Percentiles rank a stretch among this genome's conserved stretches.
Conservation (phyloP, 2,329 filamentous ascomycete genomes). For the Cryphonectria radicalis region DNA sequence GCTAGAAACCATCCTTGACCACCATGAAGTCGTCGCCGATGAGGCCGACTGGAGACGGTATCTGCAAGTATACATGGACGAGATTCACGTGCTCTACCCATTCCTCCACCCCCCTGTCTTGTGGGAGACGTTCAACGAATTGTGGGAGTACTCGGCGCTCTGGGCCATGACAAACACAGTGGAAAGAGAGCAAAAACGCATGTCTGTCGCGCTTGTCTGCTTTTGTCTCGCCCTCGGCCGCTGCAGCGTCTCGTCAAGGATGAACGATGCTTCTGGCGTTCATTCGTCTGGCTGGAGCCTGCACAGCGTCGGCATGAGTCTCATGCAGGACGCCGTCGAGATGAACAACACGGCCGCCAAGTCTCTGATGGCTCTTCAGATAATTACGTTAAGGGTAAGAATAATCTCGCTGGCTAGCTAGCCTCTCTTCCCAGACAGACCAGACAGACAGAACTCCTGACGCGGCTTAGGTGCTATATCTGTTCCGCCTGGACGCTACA, state of each 20-base stretch:
- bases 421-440: too few species aligned
- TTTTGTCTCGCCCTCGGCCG: conserved; percentile 26
- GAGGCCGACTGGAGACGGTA: conserved; percentile 24
- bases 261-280: conserved; percentile 23
- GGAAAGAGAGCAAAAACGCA: conserved; percentile 25
- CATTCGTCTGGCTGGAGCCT: conserved; percentile 26
- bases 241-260: conserved; percentile 25
- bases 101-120: conserved; percentile 21
- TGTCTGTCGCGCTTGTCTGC: conserved; percentile 24
- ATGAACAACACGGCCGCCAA: conserved; percentile 23
- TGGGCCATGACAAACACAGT: conserved; percentile 21
- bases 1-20: conserved; percentile 20
- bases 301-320: conserved; percentile 24
- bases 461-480: background rate
- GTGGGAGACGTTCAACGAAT: conserved; percentile 26
- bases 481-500: conserved; percentile 25
- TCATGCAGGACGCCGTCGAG: conserved; percentile 18
- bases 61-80: conserved; percentile 25
- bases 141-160: conserved; percentile 25
- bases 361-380: conserved; percentile 23
- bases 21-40: conserved; percentile 23
- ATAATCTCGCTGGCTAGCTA: background rate
- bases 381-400: conserved; percentile 16
- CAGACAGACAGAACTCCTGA: background rate
- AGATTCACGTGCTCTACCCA: conserved; percentile 26